Conservation (phyloP, 768 basidiomycete genomes). For the Chlorophyllum brunneum region DNA sequence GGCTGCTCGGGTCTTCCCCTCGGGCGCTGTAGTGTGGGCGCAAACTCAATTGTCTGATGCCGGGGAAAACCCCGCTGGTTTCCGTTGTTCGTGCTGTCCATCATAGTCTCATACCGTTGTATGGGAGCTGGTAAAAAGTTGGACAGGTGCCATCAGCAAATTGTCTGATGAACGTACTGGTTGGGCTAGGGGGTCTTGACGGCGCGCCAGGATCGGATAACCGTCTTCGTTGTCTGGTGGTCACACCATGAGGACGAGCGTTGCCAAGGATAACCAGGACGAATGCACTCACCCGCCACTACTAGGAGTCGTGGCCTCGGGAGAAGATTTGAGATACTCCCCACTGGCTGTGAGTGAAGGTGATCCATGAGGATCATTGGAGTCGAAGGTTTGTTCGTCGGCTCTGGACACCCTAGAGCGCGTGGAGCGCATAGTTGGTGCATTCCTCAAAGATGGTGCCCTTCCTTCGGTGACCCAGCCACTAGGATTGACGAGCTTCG, state of each 20-base stretch:
- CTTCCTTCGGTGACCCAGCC: constrained; percentile 61
- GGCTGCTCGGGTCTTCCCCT: constrained; percentile 18
- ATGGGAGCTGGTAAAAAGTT: constrained; percentile 23
- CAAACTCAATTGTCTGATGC: constrained; percentile 39
- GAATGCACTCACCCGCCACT: constrained; percentile 14
- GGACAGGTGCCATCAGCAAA: background rate
- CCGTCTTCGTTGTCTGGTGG: constrained; percentile 22
- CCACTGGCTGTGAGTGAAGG: background rate
- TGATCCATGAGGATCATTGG: background rate
- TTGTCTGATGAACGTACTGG: constrained; percentile 23
- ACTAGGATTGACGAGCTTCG: constrained; percentile 69
- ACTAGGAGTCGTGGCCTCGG: constrained; percentile 18
- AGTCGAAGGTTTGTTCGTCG: background rate
- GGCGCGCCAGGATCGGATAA: constrained; percentile 33
- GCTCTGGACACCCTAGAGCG: too few species aligned
- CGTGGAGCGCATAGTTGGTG: too few species aligned
- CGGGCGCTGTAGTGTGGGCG: constrained; percentile 27
- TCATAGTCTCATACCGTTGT: constrained; percentile 34
- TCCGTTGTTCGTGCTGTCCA: constrained; percentile 18
- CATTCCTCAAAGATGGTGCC: constrained; percentile 13
- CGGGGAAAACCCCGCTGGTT: constrained; percentile 27
- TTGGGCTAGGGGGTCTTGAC: constrained; percentile 30
- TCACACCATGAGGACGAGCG: background rate
- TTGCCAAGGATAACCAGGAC: background rate
- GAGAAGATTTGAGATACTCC: background rate